Conservation (phyloP, 306 rosid genomes). For the Macrotyloma uniflorum region DNA sequence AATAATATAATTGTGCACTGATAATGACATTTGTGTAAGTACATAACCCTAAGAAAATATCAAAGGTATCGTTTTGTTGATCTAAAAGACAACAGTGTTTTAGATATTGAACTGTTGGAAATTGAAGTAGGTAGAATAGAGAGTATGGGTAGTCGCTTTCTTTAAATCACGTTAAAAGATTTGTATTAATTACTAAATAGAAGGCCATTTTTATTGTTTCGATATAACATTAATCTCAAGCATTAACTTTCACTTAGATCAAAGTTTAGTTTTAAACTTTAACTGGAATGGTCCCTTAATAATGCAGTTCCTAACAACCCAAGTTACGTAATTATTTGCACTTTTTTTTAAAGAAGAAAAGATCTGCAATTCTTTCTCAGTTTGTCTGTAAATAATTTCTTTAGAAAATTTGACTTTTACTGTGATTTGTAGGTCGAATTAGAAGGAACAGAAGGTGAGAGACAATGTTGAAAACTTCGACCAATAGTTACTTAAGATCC, state of each 20-base stretch:
- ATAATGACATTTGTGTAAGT: too few species aligned
- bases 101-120: neutral
- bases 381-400: neutral
- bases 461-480: conserved; percentile 37
- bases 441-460: conserved; percentile 7
- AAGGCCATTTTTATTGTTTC: neutral
- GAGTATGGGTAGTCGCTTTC: neutral
- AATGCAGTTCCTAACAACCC: neutral
- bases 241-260: neutral
- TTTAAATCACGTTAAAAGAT: neutral
- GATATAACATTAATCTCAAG: neutral
- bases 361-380: neutral
- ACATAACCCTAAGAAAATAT: neutral
- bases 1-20: too few species aligned
- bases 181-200: neutral
- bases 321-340: too few species aligned
- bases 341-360: too few species aligned
- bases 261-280: neutral
- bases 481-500: conserved; percentile 48
- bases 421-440: neutral
- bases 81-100: neutral
- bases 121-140: neutral
- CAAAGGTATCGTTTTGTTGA: neutral
- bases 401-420: conserved; percentile 10
- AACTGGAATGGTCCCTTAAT: neutral